These are phyloP conservation scores for Pyrenophora graminea DNA, from an alignment of 2,329 filamentous ascomycete species.

Conservation along the genomic window DNA sequence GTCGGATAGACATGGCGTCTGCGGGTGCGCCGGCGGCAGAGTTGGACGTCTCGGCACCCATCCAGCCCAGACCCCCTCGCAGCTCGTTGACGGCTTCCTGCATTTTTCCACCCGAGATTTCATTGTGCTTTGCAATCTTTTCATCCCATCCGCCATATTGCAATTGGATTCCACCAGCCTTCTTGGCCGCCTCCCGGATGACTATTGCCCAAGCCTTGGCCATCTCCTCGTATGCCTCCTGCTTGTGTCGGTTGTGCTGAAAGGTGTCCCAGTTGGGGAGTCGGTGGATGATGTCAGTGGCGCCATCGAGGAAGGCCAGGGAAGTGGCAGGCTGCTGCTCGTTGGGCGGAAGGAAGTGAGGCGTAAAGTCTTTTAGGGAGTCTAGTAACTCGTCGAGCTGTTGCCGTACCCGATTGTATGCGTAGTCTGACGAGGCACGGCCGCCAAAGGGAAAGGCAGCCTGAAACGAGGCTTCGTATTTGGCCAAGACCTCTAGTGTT, in stretches of 20 bases:
- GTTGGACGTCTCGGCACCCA: conserved; percentile 55
- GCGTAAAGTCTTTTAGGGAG: conserved; percentile 90
- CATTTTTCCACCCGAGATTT: conserved; percentile 80
- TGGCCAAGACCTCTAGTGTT: conserved; percentile 76
- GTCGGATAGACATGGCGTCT: conserved; percentile 44
- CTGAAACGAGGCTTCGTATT: conserved; percentile 79
- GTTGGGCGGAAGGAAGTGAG: conserved; percentile 90
- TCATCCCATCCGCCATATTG: conserved; percentile 94
- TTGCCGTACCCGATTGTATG: conserved; percentile 89
- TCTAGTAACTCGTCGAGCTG: conserved; percentile 80
- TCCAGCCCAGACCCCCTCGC: conserved; percentile 76
- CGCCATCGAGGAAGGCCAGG: conserved; percentile 84
- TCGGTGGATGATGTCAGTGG: conserved; percentile 85
- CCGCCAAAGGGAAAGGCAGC: conserved; percentile 84
- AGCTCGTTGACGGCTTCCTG: conserved; percentile 79
- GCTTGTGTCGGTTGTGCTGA: conserved; percentile 88
- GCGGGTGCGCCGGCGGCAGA: conserved; percentile 26
- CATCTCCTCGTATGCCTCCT: conserved; percentile 95
- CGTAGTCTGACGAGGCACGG: conserved; percentile 84
- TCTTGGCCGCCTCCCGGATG: conserved; percentile 86
- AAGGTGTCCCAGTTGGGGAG: conserved; percentile 90
- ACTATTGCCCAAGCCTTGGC: conserved; percentile 91
- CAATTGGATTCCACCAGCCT: conserved; percentile 85
- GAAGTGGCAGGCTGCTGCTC: conserved; percentile 84
- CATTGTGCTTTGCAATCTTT: conserved; percentile 82